phyloP scores from a whole-genome alignment of 306 rosid species.

The Delonix regia region DNA sequence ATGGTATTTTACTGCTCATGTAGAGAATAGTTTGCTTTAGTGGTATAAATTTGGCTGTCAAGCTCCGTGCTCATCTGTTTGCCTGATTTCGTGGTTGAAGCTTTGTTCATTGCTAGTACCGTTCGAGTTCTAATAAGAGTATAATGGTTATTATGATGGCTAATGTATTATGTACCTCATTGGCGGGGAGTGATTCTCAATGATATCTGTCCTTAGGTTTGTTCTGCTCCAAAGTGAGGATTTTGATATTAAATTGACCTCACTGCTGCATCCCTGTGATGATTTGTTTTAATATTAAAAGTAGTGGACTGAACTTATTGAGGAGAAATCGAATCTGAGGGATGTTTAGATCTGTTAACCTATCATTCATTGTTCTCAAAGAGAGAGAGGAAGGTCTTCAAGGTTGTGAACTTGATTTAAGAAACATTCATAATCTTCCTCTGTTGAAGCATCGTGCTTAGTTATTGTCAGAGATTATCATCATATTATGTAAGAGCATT shows the following conservation, averaged over 20 bases:
- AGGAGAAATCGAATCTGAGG: slow-evolving; percentile 55
- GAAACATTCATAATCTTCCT: background rate
- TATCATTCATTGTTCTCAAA: background rate
- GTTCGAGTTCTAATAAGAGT: background rate
- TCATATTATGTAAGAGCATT: background rate
- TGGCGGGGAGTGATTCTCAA: background rate
- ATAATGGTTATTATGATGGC: background rate
- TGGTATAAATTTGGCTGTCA: background rate
- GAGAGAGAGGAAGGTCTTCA: background rate
- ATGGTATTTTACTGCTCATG: background rate
- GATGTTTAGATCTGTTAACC: slow-evolving; percentile 16
- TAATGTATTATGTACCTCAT: background rate
- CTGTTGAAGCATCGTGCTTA: background rate
- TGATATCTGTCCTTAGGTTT: background rate
- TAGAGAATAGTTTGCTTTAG: background rate
- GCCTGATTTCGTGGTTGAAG: background rate
- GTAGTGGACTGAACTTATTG: slow-evolving; percentile 71
- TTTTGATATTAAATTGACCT: background rate
- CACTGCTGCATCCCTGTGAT: slow-evolving; percentile 41
- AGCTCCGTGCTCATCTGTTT: background rate
- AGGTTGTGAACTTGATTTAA: background rate
- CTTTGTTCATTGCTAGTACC: background rate
- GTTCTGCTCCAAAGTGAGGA: background rate
- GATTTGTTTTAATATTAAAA: slow-evolving; percentile 38
- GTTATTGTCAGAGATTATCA: background rate